Evolutionary conservation across 768 basidiomycete species (phyloP).

Genomic region (Leccinum subtestaceum): DNA sequence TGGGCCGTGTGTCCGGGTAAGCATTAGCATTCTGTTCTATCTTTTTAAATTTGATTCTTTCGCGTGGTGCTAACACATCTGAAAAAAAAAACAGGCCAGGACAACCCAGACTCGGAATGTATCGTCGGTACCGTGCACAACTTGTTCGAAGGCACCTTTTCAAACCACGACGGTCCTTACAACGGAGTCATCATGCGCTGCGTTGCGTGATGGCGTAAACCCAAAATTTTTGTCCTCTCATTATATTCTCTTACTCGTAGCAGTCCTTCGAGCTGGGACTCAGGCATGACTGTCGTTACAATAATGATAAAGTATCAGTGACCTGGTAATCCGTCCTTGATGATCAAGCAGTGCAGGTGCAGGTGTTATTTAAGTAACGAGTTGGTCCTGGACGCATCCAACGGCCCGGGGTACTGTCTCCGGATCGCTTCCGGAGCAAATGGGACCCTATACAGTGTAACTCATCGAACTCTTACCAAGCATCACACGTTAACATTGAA

Average conservation of each 20-base stretch:
- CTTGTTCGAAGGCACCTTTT: constrained; percentile 38
- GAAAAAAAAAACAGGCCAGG: constrained; percentile 45
- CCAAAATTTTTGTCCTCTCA: background rate
- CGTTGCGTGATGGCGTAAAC: background rate
- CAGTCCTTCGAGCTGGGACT: background rate
- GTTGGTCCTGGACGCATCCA: background rate
- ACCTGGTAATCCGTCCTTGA: too few relatives aligned
- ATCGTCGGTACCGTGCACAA: constrained; percentile 29
- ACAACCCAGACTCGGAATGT: constrained; percentile 45
- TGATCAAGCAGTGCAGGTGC: too few relatives aligned
- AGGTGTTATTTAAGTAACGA: background rate
- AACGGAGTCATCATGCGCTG: constrained; percentile 24
- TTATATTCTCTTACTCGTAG: background rate
- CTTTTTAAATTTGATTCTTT: background rate
- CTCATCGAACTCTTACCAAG: too few relatives aligned
- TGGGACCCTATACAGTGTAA: too few relatives aligned
- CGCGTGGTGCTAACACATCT: background rate
- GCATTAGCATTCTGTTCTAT: background rate
- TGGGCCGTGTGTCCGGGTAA: constrained; percentile 55
- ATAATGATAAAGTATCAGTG: background rate
- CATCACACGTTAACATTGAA: too few relatives aligned
- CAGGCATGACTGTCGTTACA: background rate
- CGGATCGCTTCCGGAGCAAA: too few relatives aligned
- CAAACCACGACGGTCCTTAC: constrained; percentile 47
- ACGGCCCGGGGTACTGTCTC: background rate